Evolutionary conservation across 2,329 filamentous ascomycete genomes (phyloP).

Genomic region (Penicillium sp.): DNA sequence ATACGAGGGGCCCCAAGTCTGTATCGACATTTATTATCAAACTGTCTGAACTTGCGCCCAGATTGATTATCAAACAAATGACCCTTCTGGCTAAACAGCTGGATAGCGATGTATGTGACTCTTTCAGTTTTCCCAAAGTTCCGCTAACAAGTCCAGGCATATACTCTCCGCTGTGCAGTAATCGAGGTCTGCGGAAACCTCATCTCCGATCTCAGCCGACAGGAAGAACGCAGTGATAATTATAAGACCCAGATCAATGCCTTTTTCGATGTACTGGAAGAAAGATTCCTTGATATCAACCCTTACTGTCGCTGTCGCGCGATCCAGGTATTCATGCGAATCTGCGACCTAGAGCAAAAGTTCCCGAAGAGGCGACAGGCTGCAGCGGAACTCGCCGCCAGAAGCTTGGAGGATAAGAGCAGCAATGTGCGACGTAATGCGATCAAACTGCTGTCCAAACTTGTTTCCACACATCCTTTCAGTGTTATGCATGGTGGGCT

Average conservation of each 20-base stretch:
- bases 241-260: constrained; percentile 91
- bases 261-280: constrained; percentile 93
- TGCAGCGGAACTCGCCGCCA: constrained; percentile 74
- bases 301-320: constrained; percentile 87
- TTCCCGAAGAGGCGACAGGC: constrained; percentile 85
- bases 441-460: constrained; percentile 76
- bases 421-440: constrained; percentile 93
- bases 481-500: constrained; percentile 83
- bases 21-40: constrained; percentile 89
- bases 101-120: constrained; percentile 68
- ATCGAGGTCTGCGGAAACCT: constrained; percentile 97
- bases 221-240: constrained; percentile 83
- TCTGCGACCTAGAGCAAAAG: constrained; percentile 92
- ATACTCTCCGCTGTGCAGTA: constrained; percentile 82
- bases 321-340: constrained; percentile 83
- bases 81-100: constrained; percentile 87
- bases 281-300: constrained; percentile 91
- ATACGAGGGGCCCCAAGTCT: constrained; percentile 89
- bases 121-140: not conserved
- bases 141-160: constrained; percentile 51
- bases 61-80: constrained; percentile 94
- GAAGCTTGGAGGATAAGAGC: constrained; percentile 93
- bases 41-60: constrained; percentile 81
- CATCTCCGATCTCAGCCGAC: constrained; percentile 78
- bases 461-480: constrained; percentile 92